Evolutionary conservation across 768 basidiomycete genomes (phyloP), one percentile per base, ranked within the genome.

Genomic region (Panus rudis): DNA sequence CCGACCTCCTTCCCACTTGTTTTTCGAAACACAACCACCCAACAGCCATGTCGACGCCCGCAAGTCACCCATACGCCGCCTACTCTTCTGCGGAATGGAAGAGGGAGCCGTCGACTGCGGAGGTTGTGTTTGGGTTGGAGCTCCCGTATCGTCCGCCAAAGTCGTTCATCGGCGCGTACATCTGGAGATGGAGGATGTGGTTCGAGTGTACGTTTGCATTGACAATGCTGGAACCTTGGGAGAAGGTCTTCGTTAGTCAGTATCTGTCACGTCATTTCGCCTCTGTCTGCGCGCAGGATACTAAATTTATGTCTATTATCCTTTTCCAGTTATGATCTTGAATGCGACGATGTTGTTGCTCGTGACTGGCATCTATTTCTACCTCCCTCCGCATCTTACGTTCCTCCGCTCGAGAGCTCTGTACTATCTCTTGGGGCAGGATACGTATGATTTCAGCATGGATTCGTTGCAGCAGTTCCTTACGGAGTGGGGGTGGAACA

Each of bases 191-290:
- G 55, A 64, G 74, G 49, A 58, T 79, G 43, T 69, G 73, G 65
- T 58, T 83, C 25, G 78, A 80, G 55, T 59, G 68, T 4, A 79
- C 78, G 1, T 81, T 81, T 48, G 81, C 68, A n/a, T 63, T 82
- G 35, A 67, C 73, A 39, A 73, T 82, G 59, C 55, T 84, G 43
- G 78, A 84, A 56, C 71, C 75, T 44, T 83, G 81, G 82, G 82
- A 84, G 68, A 77, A 78, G 52, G 51, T 73, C 31, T 55, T 82
- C 30, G 66, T 78, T 43, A 56, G 81, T 81, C 55, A 58, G 78
- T 70, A 10, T 16, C 23, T 20, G 14, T 42, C 16, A n/a, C 10
- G 26, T 23, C 4, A 11, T 25, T 6, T 23, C 33, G 27, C 10
- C 26, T 32, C 14, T 33, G 42, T 37, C 27, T 31, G 17, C 14